Conservation (phyloP, 768 basidiomycete species). For the Tubosaeta sp. region DNA sequence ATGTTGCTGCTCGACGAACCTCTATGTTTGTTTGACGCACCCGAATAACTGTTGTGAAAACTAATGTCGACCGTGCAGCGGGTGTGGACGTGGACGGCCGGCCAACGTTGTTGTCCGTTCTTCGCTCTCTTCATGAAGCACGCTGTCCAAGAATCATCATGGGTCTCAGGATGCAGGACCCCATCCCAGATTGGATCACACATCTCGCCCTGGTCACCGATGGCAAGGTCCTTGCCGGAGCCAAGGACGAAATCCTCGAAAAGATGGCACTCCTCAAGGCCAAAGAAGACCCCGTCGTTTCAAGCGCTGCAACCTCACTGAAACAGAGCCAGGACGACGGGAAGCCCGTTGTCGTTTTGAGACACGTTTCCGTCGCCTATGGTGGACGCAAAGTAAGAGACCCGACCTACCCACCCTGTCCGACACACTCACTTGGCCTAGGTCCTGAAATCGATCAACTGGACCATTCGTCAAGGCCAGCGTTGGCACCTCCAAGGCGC, state of each 20-base stretch:
- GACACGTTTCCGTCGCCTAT: constrained; percentile 69
- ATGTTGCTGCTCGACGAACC: constrained; percentile 90
- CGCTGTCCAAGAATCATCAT: constrained; percentile 58
- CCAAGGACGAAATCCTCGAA: constrained; percentile 42
- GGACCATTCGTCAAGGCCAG: constrained; percentile 79
- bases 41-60: background rate
- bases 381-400: constrained; percentile 50
- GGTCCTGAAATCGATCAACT: constrained; percentile 75
- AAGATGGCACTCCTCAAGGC: constrained; percentile 11
- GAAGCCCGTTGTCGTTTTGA: constrained; percentile 54
- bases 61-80: constrained; percentile 40
- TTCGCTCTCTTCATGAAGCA: constrained; percentile 48
- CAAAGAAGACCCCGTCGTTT: background rate
- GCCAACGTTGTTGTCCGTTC: constrained; percentile 48
- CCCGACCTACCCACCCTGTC: background rate
- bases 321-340: constrained; percentile 15
- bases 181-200: constrained; percentile 67
- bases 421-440: constrained; percentile 26
- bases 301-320: background rate
- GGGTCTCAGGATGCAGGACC: constrained; percentile 65
- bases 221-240: constrained; percentile 48
- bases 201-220: constrained; percentile 57
- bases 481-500: constrained; percentile 88
- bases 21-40: constrained; percentile 49
- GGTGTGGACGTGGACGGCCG: constrained; percentile 70